phyloP scores from a whole-genome alignment of 2,329 filamentous ascomycete genomes.

The Hypoxylon sp. region DNA sequence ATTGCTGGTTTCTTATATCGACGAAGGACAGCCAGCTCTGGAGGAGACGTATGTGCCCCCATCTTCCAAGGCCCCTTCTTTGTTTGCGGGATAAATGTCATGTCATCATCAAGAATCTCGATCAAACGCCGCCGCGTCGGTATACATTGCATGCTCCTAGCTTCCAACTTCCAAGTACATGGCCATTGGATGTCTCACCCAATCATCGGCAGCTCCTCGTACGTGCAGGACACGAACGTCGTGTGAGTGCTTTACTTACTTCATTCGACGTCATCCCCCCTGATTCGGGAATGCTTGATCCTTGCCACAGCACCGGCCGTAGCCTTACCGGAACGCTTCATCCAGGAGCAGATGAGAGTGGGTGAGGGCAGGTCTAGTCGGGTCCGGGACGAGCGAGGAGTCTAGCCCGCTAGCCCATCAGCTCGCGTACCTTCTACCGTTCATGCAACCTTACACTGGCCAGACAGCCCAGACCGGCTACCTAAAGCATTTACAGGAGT shows the following conservation, averaged over 20 bases:
- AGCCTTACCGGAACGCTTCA: constrained; percentile 13
- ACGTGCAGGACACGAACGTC: neutral
- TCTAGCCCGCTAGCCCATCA: too few relatives aligned
- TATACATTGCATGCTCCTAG: neutral
- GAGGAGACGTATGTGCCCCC: neutral
- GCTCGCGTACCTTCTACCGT: neutral
- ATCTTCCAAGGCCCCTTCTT: constrained; percentile 10
- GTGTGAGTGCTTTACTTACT: constrained; percentile 28
- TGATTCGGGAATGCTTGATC: constrained; percentile 15
- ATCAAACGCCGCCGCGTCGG: constrained; percentile 14
- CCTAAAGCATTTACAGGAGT: neutral
- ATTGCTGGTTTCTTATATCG: constrained; percentile 22
- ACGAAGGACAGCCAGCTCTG: neutral
- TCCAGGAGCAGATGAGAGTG: too few relatives aligned
- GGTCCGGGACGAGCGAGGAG: too few relatives aligned
- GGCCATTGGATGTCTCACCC: constrained; percentile 7
- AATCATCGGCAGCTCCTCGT: constrained; percentile 20
- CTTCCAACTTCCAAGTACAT: constrained; percentile 21
- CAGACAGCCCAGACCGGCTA: neutral
- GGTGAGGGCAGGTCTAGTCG: neutral
- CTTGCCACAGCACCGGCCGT: constrained; percentile 11
- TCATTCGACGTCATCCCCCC: constrained; percentile 35
- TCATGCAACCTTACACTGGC: neutral
- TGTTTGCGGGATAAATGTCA: constrained; percentile 24
- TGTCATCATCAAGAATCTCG: constrained; percentile 35